Evolutionary conservation across 139 green algal genomes (phyloP).

Genomic region (Ostreobium quekettii): DNA sequence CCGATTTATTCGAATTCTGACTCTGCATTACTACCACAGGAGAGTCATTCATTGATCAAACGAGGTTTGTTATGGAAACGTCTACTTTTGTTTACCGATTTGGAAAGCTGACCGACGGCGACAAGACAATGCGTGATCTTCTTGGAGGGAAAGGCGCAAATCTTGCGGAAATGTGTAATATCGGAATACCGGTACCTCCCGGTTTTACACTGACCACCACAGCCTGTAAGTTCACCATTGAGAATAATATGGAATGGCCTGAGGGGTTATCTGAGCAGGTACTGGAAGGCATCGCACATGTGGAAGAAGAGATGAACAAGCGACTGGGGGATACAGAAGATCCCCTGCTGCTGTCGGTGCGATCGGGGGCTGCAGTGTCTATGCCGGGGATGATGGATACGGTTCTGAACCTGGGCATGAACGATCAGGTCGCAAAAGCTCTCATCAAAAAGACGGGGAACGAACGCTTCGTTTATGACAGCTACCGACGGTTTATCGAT

Average conservation of each 20-base stretch:
- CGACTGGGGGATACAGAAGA: conserved; percentile 56
- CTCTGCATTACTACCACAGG: too few species aligned
- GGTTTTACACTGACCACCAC: conserved; percentile 68
- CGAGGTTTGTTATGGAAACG: too few species aligned
- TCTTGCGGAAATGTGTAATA: conserved; percentile 59
- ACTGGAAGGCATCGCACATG: conserved; percentile 36
- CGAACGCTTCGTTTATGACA: conserved; percentile 50
- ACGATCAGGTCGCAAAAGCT: conserved; percentile 58
- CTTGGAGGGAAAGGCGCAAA: conserved; percentile 44
- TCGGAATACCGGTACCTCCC: conserved; percentile 61
- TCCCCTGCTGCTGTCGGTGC: conserved; percentile 77
- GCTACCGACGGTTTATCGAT: conserved; percentile 73
- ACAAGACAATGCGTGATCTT: too few species aligned
- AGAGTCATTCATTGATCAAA: too few species aligned
- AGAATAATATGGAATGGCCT: conserved; percentile 22
- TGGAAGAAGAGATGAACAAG: conserved; percentile 55
- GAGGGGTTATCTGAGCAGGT: conserved; percentile 54
- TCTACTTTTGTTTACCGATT: too few species aligned
- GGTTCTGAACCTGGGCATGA: conserved; percentile 84
- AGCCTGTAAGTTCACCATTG: conserved; percentile 32
- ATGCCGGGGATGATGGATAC: conserved; percentile 91
- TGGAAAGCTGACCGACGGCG: too few species aligned
- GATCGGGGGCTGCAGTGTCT: conserved; percentile 67
- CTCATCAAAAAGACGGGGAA: conserved; percentile 45
- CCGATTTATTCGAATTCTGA: too few species aligned